Percentiles rank a stretch among this genome's conserved stretches.
Conservation (phyloP, 2,329 filamentous ascomycete species). For the Botryotinia globosa region DNA sequence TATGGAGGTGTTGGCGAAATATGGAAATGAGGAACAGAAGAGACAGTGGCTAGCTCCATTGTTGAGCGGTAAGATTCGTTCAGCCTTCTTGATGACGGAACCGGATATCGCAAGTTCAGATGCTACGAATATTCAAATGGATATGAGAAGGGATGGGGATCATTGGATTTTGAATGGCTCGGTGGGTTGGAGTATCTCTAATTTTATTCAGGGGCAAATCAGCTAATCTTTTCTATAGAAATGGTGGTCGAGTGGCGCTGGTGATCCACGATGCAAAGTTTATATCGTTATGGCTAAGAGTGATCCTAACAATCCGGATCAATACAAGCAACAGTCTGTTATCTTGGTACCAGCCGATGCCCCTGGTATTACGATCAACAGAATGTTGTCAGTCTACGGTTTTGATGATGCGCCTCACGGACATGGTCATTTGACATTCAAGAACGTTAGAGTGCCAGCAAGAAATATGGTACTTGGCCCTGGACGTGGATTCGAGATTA, state of each 20-base stretch:
- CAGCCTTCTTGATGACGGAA: slow-evolving; percentile 93
- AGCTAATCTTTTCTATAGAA: slow-evolving; percentile 56
- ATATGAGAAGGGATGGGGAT: slow-evolving; percentile 77
- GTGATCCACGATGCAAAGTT: slow-evolving; percentile 85
- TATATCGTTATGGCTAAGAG: slow-evolving; percentile 98
- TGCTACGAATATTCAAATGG: slow-evolving; percentile 87
- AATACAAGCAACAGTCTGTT: slow-evolving; percentile 90
- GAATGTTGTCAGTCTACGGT: slow-evolving; percentile 91
- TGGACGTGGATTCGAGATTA: slow-evolving; percentile 95
- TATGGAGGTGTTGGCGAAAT: slow-evolving; percentile 93
- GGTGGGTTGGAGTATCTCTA: slow-evolving; percentile 46
- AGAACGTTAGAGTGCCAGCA: slow-evolving; percentile 83
- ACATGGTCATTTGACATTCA: slow-evolving; percentile 88
- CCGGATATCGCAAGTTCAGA: slow-evolving; percentile 84
- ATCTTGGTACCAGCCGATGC: slow-evolving; percentile 79
- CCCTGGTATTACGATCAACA: slow-evolving; percentile 85
- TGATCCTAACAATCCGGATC: slow-evolving; percentile 69
- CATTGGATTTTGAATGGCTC: slow-evolving; percentile 88
- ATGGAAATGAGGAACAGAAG: slow-evolving; percentile 84
- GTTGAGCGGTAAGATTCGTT: slow-evolving; percentile 80
- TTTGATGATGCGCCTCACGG: slow-evolving; percentile 98
- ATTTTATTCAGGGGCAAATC: not conserved
- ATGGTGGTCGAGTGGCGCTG: slow-evolving; percentile 98
- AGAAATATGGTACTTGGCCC: slow-evolving; percentile 86
- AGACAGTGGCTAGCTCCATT: slow-evolving; percentile 76